Conservation (phyloP, 176 grass and related monocot genomes). For the Lolium perenne region DNA sequence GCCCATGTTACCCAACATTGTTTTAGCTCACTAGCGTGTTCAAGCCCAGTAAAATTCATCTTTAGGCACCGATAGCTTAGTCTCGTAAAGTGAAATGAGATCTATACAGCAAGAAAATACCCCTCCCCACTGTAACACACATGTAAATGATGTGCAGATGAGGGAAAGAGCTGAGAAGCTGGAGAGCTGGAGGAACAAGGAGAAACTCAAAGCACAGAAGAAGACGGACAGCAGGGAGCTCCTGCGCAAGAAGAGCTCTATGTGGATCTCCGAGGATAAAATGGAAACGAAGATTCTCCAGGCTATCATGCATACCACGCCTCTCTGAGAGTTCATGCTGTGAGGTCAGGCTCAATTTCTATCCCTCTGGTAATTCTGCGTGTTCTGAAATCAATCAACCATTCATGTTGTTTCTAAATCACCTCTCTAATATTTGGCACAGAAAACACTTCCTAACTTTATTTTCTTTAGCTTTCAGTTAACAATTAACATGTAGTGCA, state of each 20-base stretch:
- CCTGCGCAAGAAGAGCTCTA: constrained; percentile 58
- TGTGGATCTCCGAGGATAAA: constrained; percentile 70
- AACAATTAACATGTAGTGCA: background rate
- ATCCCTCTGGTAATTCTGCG: background rate
- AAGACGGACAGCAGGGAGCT: constrained; percentile 62
- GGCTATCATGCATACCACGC: constrained; percentile 46
- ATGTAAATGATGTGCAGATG: constrained; percentile 53
- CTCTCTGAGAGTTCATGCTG: constrained; percentile 41
- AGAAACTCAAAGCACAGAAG: constrained; percentile 57
- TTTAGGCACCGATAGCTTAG: background rate
- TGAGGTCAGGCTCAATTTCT: constrained; percentile 27
- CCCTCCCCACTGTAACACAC: background rate
- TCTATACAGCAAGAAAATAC: background rate
- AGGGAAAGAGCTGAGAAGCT: constrained; percentile 89
- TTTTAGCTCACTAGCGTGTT: background rate
- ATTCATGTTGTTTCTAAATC: background rate
- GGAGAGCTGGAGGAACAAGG: constrained; percentile 80
- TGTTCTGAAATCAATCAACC: background rate
- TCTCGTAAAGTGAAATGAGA: background rate
- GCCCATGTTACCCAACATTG: background rate
- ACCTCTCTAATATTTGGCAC: background rate
- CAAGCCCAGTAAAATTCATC: background rate
- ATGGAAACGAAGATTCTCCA: constrained; percentile 53
- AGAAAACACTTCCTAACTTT: background rate
- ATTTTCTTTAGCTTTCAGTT: background rate